phyloP scores from a whole-genome alignment of 768 basidiomycete genomes.

The Trametes cinnabarina region DNA sequence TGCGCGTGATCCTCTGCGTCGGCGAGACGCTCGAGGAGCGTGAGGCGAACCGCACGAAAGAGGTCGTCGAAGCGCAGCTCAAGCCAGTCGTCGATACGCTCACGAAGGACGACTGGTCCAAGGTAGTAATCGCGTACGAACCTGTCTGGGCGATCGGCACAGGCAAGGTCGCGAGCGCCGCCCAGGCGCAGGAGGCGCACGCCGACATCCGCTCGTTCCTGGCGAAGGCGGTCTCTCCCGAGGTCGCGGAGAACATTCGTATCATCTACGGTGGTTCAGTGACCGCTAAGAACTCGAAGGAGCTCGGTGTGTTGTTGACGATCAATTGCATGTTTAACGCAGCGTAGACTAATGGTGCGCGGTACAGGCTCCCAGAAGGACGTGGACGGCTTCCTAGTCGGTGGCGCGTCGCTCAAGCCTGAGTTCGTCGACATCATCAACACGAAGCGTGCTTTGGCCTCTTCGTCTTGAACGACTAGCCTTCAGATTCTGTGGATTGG shows the following conservation, averaged over 20 bases:
- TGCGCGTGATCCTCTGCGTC: conserved; percentile 92
- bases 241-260: conserved; percentile 70
- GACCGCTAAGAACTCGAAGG: conserved; percentile 80
- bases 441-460: conserved; percentile 38
- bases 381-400: conserved; percentile 97
- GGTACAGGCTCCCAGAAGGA: conserved; percentile 67
- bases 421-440: conserved; percentile 95
- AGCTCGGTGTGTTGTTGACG: conserved; percentile 62
- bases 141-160: conserved; percentile 99
- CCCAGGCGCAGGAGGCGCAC: conserved; percentile 94
- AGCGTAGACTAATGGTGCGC: too few relatives aligned
- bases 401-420: conserved; percentile 96
- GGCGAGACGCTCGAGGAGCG: conserved; percentile 92
- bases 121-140: conserved; percentile 94
- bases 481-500: too few relatives aligned
- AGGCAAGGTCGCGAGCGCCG: conserved; percentile 88
- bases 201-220: conserved; percentile 78
- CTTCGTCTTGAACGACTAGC: not conserved
- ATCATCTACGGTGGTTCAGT: conserved; percentile 98
- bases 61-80: conserved; percentile 82
- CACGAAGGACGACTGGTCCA: conserved; percentile 72
- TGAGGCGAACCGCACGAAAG: conserved; percentile 71
- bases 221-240: conserved; percentile 55
- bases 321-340: too few relatives aligned
- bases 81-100: conserved; percentile 66